Evolutionary conservation across 768 basidiomycete genomes (phyloP).

Genomic region (Suillus subaureus): DNA sequence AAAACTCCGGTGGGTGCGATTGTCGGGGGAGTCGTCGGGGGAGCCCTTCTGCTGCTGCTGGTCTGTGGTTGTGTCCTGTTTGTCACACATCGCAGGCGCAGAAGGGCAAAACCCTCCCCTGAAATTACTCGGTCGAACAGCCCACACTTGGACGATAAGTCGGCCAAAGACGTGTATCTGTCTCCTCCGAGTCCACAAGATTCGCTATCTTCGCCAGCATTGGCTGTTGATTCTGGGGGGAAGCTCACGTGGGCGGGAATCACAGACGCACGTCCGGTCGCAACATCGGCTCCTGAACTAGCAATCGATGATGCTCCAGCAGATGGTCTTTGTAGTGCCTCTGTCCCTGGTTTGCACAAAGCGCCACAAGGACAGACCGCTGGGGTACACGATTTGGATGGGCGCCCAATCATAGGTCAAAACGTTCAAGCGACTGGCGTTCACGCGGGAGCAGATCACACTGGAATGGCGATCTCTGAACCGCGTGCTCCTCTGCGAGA

Average conservation of each 20-base stretch:
- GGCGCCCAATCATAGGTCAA: neutral
- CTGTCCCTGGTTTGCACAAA: neutral
- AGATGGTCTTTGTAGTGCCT: neutral
- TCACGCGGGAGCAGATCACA: neutral
- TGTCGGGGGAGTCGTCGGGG: conserved; percentile 27
- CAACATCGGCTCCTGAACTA: too few relatives aligned
- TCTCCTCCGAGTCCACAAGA: neutral
- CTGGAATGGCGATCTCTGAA: neutral
- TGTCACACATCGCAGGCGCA: conserved; percentile 16
- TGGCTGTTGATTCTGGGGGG: neutral
- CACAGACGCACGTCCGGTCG: neutral
- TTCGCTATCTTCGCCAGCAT: neutral
- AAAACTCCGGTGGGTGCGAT: conserved; percentile 18
- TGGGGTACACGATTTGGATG: neutral
- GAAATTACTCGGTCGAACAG: neutral
- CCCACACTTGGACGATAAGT: neutral
- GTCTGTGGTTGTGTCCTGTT: conserved; percentile 16
- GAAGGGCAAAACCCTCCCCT: neutral
- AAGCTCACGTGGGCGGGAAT: neutral
- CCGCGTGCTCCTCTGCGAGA: neutral
- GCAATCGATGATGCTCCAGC: neutral
- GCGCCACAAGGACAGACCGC: neutral
- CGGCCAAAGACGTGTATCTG: conserved; percentile 4
- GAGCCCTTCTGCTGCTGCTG: conserved; percentile 16
- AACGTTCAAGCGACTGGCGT: neutral